phyloP scores from a whole-genome alignment of 768 basidiomycete genomes.

The Leccinellum rugosiceps region DNA sequence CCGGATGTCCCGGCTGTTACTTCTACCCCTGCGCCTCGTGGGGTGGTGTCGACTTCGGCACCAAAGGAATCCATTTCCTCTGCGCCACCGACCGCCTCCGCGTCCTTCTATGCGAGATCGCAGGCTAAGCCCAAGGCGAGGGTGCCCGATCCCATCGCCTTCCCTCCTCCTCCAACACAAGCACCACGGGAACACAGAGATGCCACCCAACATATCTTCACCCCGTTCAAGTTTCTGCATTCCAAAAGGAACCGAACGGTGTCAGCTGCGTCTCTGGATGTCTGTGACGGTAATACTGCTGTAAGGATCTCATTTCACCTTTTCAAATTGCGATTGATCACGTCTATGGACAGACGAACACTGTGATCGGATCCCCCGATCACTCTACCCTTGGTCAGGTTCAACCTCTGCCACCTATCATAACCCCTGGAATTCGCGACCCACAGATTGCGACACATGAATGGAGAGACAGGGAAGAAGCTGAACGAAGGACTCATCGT shows the following conservation, averaged over 20 bases:
- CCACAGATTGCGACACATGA: conserved; percentile 59
- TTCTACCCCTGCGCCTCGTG: conserved; percentile 13
- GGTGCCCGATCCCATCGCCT: conserved; percentile 23
- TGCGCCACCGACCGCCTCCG: conserved; percentile 1
- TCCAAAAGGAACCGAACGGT: conserved; percentile 62
- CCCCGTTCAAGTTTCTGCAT: conserved; percentile 55
- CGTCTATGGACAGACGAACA: conserved; percentile 49
- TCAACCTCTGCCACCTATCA: conserved; percentile 38
- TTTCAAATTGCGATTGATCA: background rate
- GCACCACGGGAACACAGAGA: conserved; percentile 36
- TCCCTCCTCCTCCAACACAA: conserved; percentile 34
- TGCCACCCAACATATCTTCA: conserved; percentile 47
- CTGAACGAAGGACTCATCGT: conserved; percentile 38
- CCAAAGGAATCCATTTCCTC: conserved; percentile 16
- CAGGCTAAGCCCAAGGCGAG: conserved; percentile 18
- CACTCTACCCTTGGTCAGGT: conserved; percentile 65
- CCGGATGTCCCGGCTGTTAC: conserved; percentile 5
- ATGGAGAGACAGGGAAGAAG: conserved; percentile 68
- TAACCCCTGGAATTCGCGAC: conserved; percentile 61
- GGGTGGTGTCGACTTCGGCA: conserved; percentile 6
- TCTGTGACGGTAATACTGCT: conserved; percentile 69
- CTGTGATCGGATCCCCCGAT: conserved; percentile 72
- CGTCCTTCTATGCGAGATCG: conserved; percentile 6
- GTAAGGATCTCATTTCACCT: conserved; percentile 40
- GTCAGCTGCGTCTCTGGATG: conserved; percentile 74